A percentile compares a stretch with the other conserved stretches of the same genome.
Conservation (phyloP, 129 eudicot genomes). For the Lonicera japonica region DNA sequence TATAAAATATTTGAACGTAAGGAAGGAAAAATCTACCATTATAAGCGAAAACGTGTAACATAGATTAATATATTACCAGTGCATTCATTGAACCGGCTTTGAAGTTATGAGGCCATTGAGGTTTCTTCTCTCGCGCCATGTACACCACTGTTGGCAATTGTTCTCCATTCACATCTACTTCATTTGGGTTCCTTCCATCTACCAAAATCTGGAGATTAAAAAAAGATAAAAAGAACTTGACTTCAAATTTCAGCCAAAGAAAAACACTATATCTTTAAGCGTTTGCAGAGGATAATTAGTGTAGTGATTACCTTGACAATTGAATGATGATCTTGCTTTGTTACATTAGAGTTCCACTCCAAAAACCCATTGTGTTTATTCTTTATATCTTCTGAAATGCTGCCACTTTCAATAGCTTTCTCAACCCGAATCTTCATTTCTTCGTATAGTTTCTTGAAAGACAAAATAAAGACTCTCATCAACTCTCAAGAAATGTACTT, state of each 20-base stretch:
- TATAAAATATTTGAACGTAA: neutral
- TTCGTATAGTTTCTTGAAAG: conserved; percentile 29
- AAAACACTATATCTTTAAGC: neutral
- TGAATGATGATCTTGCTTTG: conserved; percentile 46
- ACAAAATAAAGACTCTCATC: neutral
- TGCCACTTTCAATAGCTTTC: conserved; percentile 4
- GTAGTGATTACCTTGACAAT: conserved; percentile 31
- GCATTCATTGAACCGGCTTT: conserved; percentile 54
- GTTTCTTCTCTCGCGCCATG: conserved; percentile 48
- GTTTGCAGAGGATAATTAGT: neutral
- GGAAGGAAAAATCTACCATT: neutral
- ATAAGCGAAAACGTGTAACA: no score
- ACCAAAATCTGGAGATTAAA: conserved; percentile 31
- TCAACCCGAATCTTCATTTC: conserved; percentile 39
- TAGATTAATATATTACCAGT: conserved; percentile 19
- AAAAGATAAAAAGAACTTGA: neutral
- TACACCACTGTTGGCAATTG: conserved; percentile 49
- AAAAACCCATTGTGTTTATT: conserved; percentile 39
- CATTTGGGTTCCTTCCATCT: conserved; percentile 33
- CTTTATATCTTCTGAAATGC: conserved; percentile 23
- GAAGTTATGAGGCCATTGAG: conserved; percentile 40
- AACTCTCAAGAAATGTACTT: neutral
- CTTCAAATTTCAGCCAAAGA: no score
- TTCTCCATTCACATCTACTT: conserved; percentile 31
- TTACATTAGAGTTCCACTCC: conserved; percentile 31